Percentiles rank a stretch among this genome's conserved stretches.
These are phyloP conservation scores for Prunella vulgaris DNA, from an alignment of 257 asterid genomes.

Conservation along the genomic window DNA sequence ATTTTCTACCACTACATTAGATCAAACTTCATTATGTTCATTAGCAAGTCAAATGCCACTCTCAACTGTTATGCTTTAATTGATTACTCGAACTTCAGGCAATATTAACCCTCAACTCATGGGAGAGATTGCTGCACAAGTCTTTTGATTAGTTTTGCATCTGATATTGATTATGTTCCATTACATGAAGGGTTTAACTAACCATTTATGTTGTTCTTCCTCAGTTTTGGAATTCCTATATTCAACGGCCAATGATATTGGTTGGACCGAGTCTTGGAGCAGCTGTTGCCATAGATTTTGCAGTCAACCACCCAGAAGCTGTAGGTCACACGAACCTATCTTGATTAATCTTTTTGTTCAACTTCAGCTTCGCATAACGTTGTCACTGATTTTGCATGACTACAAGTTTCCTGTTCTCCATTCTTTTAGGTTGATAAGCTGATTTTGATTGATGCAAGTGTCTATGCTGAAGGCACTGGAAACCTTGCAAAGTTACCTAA, in stretches of 20 bases:
- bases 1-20: not conserved
- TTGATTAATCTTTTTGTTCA: not conserved
- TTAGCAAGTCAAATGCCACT: not conserved
- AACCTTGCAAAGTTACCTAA: slow-evolving; percentile 74
- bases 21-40: not conserved
- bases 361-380: not conserved
- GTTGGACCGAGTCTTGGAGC: slow-evolving; percentile 99
- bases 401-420: slow-evolving; percentile 1
- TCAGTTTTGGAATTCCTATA: slow-evolving; percentile 75
- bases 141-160: not conserved
- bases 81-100: not conserved
- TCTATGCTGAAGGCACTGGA: slow-evolving; percentile 93
- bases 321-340: slow-evolving; percentile 36
- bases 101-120: not conserved
- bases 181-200: slow-evolving; percentile 1
- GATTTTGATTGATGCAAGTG: slow-evolving; percentile 91
- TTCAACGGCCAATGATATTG: slow-evolving; percentile 71
- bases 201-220: slow-evolving; percentile 9
- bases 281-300: slow-evolving; percentile 83
- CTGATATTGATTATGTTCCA: not conserved
- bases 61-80: not conserved
- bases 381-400: not conserved
- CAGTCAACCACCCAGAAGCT: slow-evolving; percentile 67
- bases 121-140: not conserved
- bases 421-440: slow-evolving; percentile 71